Evolutionary conservation across 108 stramenopile species (phyloP), one percentile per base, ranked within the genome.

Genomic region (Nitzschia sp.): DNA sequence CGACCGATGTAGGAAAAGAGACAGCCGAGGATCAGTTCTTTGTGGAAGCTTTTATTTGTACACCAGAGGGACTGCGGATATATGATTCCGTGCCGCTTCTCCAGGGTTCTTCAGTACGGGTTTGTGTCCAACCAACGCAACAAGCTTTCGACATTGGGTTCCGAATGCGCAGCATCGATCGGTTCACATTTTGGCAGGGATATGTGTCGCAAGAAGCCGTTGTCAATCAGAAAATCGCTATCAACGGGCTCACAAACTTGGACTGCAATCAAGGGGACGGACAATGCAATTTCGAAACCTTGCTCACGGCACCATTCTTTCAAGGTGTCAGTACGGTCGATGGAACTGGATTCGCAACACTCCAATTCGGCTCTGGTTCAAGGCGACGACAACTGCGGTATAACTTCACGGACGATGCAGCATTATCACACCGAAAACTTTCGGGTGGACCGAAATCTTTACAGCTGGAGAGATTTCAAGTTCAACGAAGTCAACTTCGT

Each of bases 121-220:
- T 68, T 8, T 68, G 67, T 58, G 56, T 68, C 1, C 11, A 58
- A 19, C 67, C 67, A n/a, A 68, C 67, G 0, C 17, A 38, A 25
- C 67, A 68, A 33, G 67, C 67, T 2, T 11, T 44, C 22, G 67
- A 68, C 2, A 41, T 68, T 68, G 67, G 67, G 26, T 68, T 68
- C 44, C 67, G 67, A 3, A 68, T 68, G 56, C 25, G 53, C 44
- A 45, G n/a, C 26, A 57, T 68, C 22, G 67, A 58, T 41, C 27
- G 33, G 27, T 68, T 68, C 32, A 58, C 36, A 25, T 68, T 58
- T 46, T 36, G 23, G 17, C 67, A 68, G 56, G 67, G 56, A 23
- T 58, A 36, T 36, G 53, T 53, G 1, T 58, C 67, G 2, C 67
- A 68, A 41, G 67, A 35, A 8, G 67, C 67, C 25, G 23, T 68